Evolutionary conservation across 176 grass and related monocot genomes (phyloP).

Genomic region (Saccharum officinarum): DNA sequence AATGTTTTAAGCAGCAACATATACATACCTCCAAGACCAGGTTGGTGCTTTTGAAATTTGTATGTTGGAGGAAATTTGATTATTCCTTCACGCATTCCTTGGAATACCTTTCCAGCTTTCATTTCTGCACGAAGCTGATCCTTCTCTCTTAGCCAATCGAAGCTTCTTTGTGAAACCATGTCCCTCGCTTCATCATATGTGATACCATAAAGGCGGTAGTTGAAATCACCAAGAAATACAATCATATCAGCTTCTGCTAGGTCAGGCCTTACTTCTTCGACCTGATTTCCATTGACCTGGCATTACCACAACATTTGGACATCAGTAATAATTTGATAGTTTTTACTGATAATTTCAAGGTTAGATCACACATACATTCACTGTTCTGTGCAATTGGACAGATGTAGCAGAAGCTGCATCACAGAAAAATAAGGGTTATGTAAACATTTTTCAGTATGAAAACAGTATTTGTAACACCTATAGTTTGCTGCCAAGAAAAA

Average conservation of each 20-base stretch:
- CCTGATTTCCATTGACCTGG: slow-evolving; percentile 75
- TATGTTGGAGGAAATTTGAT: slow-evolving; percentile 98
- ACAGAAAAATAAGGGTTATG: slow-evolving; percentile 40
- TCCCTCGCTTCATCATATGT: slow-evolving; percentile 96
- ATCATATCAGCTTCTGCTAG: slow-evolving; percentile 91
- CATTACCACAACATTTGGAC: slow-evolving; percentile 37
- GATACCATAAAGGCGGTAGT: slow-evolving; percentile 90
- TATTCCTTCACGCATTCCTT: slow-evolving; percentile 97
- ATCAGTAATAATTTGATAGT: slow-evolving; percentile 35
- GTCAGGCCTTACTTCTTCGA: slow-evolving; percentile 83
- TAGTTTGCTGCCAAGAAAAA: not conserved
- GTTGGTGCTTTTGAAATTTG: slow-evolving; percentile 87
- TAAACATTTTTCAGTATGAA: slow-evolving; percentile 17
- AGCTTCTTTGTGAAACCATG: slow-evolving; percentile 98
- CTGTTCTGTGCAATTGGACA: slow-evolving; percentile 88
- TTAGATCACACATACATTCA: slow-evolving; percentile 72
- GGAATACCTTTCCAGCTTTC: slow-evolving; percentile 93
- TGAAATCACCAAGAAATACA: slow-evolving; percentile 97
- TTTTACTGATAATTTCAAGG: slow-evolving; percentile 14
- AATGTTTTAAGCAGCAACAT: slow-evolving; percentile 13
- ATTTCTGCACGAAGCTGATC: slow-evolving; percentile 92
- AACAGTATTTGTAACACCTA: slow-evolving; percentile 14
- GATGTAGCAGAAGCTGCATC: slow-evolving; percentile 88
- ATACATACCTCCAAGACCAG: slow-evolving; percentile 82
- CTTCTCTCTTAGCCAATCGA: slow-evolving; percentile 98